Percentiles rank a stretch among this genome's conserved stretches.
Evolutionary conservation across 345 rosid genomes (phyloP).

Genomic region (Lenwebbia sp.): DNA sequence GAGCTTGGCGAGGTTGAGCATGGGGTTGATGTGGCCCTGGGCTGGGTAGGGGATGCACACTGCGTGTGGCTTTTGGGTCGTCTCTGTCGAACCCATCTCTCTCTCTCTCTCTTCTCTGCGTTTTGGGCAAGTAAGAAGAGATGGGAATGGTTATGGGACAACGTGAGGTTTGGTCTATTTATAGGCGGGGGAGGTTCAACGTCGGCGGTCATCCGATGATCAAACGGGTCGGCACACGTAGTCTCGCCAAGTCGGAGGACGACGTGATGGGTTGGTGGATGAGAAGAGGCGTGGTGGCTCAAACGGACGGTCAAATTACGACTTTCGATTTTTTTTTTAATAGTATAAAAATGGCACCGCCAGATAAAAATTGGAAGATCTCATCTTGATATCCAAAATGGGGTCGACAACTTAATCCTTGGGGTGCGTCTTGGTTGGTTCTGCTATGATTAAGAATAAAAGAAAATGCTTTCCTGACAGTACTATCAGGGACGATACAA

Average conservation of each 20-base stretch:
- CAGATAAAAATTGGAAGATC: no score
- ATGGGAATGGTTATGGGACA: background rate
- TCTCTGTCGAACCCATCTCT: background rate
- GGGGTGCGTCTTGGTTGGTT: background rate
- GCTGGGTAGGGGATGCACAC: constrained; percentile 49
- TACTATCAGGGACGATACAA: no score
- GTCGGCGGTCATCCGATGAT: background rate
- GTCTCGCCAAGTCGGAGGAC: background rate
- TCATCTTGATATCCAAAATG: background rate
- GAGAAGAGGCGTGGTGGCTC: background rate
- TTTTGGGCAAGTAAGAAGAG: background rate
- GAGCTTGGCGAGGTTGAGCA: constrained; percentile 42
- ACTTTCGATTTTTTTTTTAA: background rate
- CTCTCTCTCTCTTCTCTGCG: background rate
- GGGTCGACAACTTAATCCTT: background rate
- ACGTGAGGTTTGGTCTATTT: background rate
- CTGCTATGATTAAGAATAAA: background rate
- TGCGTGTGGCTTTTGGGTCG: constrained; percentile 20
- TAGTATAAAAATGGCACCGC: background rate
- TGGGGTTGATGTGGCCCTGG: constrained; percentile 50
- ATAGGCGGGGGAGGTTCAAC: background rate
- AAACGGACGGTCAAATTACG: background rate
- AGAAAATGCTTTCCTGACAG: no score
- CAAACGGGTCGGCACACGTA: no score
- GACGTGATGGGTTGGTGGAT: background rate